Conservation (phyloP, 345 rosid species). For the Acer campestre region DNA sequence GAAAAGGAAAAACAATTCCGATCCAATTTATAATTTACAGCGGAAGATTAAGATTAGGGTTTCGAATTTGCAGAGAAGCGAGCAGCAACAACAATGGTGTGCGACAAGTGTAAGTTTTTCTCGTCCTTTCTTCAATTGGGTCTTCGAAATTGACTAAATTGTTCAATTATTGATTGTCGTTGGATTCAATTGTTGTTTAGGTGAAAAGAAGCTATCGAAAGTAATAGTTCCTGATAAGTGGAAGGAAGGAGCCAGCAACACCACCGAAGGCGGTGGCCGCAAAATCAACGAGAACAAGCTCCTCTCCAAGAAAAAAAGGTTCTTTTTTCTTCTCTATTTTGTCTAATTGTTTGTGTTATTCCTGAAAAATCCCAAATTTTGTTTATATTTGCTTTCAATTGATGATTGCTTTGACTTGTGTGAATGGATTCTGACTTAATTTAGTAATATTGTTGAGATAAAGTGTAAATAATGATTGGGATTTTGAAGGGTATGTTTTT, state of each 20-base stretch:
- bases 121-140: neutral
- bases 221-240: constrained; percentile 99
- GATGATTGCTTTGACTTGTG: neutral
- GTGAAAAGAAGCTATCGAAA: constrained; percentile 92
- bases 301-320: constrained; percentile 90
- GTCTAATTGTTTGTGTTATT: neutral
- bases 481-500: neutral
- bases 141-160: neutral
- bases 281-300: constrained; percentile 98
- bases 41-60: constrained; percentile 25
- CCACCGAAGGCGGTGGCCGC: constrained; percentile 91
- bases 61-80: constrained; percentile 14
- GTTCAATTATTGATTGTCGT: neutral
- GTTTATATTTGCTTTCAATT: neutral
- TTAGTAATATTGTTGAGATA: neutral
- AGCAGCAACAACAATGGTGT: constrained; percentile 57
- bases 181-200: constrained; percentile 32
- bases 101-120: constrained; percentile 76
- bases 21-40: neutral
- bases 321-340: neutral
- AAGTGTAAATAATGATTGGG: neutral
- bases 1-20: neutral
- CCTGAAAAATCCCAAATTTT: neutral
- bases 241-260: constrained; percentile 99
- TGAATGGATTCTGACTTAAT: neutral